A percentile compares a stretch with the other conserved stretches of the same genome.
Conservation (phyloP, 1,139 yeast genomes). For the Blastobotrys malaysiensis region DNA sequence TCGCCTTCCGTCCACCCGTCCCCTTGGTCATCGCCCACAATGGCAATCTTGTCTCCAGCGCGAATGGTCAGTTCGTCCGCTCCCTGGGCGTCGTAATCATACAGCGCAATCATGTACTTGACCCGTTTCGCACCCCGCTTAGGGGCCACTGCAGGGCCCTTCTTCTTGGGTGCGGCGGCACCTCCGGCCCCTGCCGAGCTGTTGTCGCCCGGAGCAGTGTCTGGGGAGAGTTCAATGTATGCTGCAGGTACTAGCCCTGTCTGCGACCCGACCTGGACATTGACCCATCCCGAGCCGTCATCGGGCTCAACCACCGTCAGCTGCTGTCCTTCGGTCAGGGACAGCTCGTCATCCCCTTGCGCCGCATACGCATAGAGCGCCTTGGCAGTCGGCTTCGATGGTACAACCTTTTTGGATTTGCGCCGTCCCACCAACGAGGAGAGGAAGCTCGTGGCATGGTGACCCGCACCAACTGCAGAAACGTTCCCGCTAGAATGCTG, state of each 20-base stretch:
- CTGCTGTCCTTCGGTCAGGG: slow-evolving; percentile 56
- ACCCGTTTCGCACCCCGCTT: slow-evolving; percentile 63
- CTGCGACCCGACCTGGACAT: slow-evolving; percentile 42
- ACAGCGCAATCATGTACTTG: slow-evolving; percentile 66
- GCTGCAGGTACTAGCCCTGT: slow-evolving; percentile 84
- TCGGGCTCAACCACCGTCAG: slow-evolving; percentile 59
- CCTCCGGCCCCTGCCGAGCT: slow-evolving; percentile 11
- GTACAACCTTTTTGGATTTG: slow-evolving; percentile 6
- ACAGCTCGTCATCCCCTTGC: slow-evolving; percentile 69
- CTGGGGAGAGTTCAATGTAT: slow-evolving; percentile 47
- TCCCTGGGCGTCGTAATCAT: slow-evolving; percentile 76
- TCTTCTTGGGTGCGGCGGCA: slow-evolving; percentile 38
- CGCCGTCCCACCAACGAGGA: slow-evolving; percentile 16
- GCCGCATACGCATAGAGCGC: slow-evolving; percentile 69
- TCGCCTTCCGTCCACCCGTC: slow-evolving; percentile 98
- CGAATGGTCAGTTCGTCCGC: slow-evolving; percentile 69
- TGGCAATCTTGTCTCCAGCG: slow-evolving; percentile 71
- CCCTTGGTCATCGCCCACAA: slow-evolving; percentile 71
- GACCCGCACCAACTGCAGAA: slow-evolving; percentile 8
- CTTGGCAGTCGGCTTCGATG: slow-evolving; percentile 19
- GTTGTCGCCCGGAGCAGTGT: slow-evolving; percentile 12
- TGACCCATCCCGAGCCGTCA: slow-evolving; percentile 95
- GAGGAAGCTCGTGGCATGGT: slow-evolving; percentile 14
- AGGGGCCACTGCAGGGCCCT: slow-evolving; percentile 82
- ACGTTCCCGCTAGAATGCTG: slow-evolving; percentile 1